Conservation (phyloP, 176 grass and related monocot genomes). For the barley (Hordeum vulgare) region DNA sequence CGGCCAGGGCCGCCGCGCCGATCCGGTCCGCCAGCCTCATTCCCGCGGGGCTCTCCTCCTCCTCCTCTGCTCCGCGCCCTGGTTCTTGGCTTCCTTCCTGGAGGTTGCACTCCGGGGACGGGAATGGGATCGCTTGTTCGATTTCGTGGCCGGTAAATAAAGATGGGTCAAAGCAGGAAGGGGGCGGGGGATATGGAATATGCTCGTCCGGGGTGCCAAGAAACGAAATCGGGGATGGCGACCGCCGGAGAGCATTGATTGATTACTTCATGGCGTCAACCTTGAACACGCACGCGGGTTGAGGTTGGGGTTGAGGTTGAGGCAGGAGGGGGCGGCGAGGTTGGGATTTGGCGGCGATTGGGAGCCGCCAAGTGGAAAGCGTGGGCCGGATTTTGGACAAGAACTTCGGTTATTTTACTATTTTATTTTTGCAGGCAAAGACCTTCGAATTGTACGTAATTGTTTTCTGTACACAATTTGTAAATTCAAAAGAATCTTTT, state of each 20-base stretch:
- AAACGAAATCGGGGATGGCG: conserved; percentile 12
- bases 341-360: neutral
- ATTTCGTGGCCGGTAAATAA: neutral
- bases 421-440: neutral
- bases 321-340: neutral
- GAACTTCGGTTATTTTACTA: neutral
- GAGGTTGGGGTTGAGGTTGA: neutral
- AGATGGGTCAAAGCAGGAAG: conserved; percentile 12
- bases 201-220: conserved; percentile 30
- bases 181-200: conserved; percentile 20
- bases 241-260: neutral
- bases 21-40: conserved; percentile 6
- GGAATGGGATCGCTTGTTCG: conserved; percentile 29
- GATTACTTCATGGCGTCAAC: conserved; percentile 14
- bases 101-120: neutral
- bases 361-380: neutral
- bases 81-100: neutral
- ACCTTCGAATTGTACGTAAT: neutral
- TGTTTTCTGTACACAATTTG: too few relatives aligned
- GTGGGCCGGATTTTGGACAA: neutral
- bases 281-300: conserved; percentile 19
- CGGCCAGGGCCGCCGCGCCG: neutral
- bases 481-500: too few relatives aligned
- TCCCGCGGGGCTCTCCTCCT: neutral
- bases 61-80: neutral